These are phyloP conservation scores for Anthoceros angustus DNA, from an alignment of 225 moss, liverwort and hornwort genomes.

Conservation along the genomic window DNA sequence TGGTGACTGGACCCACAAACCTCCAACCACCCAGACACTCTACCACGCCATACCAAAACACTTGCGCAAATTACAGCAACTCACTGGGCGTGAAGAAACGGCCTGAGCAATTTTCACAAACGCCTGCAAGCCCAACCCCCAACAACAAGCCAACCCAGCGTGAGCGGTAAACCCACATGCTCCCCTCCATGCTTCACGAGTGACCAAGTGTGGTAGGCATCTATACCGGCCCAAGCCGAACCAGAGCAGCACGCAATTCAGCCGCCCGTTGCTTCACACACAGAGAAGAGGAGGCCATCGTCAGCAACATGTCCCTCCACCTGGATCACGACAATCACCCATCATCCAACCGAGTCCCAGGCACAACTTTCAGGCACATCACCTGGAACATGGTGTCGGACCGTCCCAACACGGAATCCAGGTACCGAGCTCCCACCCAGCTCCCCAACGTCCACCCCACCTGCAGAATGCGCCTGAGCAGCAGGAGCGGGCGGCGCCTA, in stretches of 20 bases:
- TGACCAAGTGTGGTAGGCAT: neutral
- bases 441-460: slow-evolving; percentile 61
- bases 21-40: neutral
- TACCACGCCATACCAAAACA: neutral
- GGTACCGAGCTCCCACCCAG: slow-evolving; percentile 57
- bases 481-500: slow-evolving; percentile 40
- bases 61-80: slow-evolving; percentile 4
- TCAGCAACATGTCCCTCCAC: neutral
- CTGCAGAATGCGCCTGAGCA: slow-evolving; percentile 50
- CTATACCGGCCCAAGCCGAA: slow-evolving; percentile 67
- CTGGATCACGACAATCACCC: neutral
- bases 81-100: slow-evolving; percentile 80
- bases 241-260: slow-evolving; percentile 56
- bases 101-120: slow-evolving; percentile 90
- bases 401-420: slow-evolving; percentile 47
- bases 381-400: slow-evolving; percentile 60
- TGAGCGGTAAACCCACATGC: too few relatives aligned
- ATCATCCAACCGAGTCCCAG: neutral
- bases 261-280: slow-evolving; percentile 54
- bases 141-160: neutral
- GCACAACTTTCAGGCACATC: slow-evolving; percentile 2
- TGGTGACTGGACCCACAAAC: neutral
- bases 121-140: slow-evolving; percentile 27
- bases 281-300: neutral
- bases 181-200: too few relatives aligned